Evolutionary conservation across 2,329 filamentous ascomycete genomes (phyloP), one percentile per base, ranked within the genome.

Genomic region (Ascochyta lentis): DNA sequence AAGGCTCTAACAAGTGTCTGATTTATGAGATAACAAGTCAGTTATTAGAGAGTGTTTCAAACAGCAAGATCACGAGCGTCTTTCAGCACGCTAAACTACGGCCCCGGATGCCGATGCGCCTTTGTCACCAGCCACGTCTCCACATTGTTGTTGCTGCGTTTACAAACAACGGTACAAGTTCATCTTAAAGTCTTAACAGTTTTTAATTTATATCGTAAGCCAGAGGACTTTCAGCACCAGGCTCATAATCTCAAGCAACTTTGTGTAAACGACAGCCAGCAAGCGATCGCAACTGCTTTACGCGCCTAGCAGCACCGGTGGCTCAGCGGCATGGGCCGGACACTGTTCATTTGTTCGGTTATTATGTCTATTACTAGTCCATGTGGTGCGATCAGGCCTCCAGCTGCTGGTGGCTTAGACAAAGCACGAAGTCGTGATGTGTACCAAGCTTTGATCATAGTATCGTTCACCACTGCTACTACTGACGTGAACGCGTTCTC

Each of bases 261-360:
- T 27, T 38, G 7, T n/a, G 13, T 42, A 6, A 15, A 41, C 7
- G 12, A 41, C 23, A n/a, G 6, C 12, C 10, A 43, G 24, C 22
- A n/a, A 26, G 19, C 31, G 33, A 16, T 22, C 34, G 37, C 33
- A 26, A 31, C 38, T 34, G 46, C 23, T 49, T 19, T 13, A 42
- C 7, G 35, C 46, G 29, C 29, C 26, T 15, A 29, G 31, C 31
- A 39, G 19, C 8, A 22, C n/a, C 6, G 42, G 47, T 56, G 47
- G 53, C 47, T 51, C 33, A 51, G 42, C 38, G 53, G 47, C 38
- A 51, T 42, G 42, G 51, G 37, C 53, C 47, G 53, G 48, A 43
- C 19, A 23, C 34, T n/a, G 19, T 13, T 31, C 42, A 48, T 51
- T 56, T 24, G 47, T 33, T 24, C 29, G 15, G 33, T 42, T 41